phyloP scores from a whole-genome alignment of 1,139 yeast species.

The Kurtzmaniella quercitrusa region DNA sequence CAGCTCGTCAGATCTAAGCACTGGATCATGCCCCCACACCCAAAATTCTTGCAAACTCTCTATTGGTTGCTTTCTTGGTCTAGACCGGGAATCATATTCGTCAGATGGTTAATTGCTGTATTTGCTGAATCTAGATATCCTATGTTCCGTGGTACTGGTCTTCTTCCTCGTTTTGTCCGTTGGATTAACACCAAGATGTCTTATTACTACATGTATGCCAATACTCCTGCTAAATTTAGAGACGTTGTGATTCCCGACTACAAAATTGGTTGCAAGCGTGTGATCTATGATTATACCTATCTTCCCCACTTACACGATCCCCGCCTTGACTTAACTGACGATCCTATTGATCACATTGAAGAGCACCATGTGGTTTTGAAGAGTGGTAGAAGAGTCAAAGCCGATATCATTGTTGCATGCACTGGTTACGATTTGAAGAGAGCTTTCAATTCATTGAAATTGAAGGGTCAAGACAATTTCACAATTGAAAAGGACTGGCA shows the following conservation, averaged over 20 bases:
- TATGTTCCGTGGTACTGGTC: conserved; percentile 29
- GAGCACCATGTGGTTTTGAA: conserved; percentile 27
- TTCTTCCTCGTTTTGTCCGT: conserved; percentile 24
- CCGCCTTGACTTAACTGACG: conserved; percentile 23
- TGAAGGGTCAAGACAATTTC: conserved; percentile 26
- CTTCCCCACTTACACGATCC: conserved; percentile 31
- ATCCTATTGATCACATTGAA: conserved; percentile 23
- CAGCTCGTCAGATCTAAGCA: conserved; percentile 38
- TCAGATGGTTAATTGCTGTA: conserved; percentile 25
- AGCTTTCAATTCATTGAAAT: conserved; percentile 16
- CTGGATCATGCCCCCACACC: conserved; percentile 39
- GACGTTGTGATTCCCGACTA: conserved; percentile 31
- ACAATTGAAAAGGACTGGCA: conserved; percentile 23
- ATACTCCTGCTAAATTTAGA: conserved; percentile 33
- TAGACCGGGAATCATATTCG: conserved; percentile 22
- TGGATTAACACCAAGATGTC: conserved; percentile 19
- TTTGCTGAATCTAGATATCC: conserved; percentile 35
- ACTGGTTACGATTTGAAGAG: conserved; percentile 33
- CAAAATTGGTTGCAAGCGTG: conserved; percentile 42
- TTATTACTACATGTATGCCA: conserved; percentile 23
- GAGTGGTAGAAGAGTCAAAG: conserved; percentile 26
- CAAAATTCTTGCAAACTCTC: conserved; percentile 15
- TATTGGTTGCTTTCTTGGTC: conserved; percentile 24
- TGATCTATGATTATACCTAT: conserved; percentile 36
- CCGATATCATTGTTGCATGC: conserved; percentile 43